These are phyloP conservation scores for Akanthomyces dipterigenus DNA, from an alignment of 2,329 filamentous ascomycete species.

Conservation along the genomic window DNA sequence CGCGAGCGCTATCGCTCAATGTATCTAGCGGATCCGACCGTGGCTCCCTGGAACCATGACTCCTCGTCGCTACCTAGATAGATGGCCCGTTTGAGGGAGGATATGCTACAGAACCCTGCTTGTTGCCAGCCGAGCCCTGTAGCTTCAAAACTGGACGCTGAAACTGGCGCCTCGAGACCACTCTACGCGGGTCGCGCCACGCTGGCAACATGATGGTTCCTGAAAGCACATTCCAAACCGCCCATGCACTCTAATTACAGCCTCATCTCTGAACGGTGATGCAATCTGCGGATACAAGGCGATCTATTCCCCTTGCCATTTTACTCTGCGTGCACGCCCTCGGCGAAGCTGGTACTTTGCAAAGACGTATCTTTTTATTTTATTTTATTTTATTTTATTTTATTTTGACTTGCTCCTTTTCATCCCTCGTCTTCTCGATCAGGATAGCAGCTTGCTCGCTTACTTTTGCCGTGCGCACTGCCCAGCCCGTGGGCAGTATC, in stretches of 20 bases:
- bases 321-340: not conserved
- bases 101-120: not conserved
- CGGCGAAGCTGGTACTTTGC: not conserved
- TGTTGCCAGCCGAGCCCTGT: not conserved
- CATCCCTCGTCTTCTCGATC: not conserved
- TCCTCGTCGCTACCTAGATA: too few relatives aligned
- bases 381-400: too few relatives aligned
- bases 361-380: not conserved
- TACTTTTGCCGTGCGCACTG: not conserved
- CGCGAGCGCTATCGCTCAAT: too few relatives aligned
- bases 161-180: not conserved
- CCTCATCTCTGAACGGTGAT: not conserved
- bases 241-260: not conserved
- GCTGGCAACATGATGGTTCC: not conserved
- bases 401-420: not conserved
- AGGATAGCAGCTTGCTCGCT: not conserved
- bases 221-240: constrained; percentile 2
- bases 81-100: too few relatives aligned
- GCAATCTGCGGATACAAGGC: not conserved
- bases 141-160: not conserved
- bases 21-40: too few relatives aligned
- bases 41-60: too few relatives aligned
- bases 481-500: not conserved
- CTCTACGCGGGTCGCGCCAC: constrained; percentile 3
- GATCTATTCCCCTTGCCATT: not conserved